phyloP scores from a whole-genome alignment of 768 basidiomycete genomes.

The Xerocomellus intermedius region DNA sequence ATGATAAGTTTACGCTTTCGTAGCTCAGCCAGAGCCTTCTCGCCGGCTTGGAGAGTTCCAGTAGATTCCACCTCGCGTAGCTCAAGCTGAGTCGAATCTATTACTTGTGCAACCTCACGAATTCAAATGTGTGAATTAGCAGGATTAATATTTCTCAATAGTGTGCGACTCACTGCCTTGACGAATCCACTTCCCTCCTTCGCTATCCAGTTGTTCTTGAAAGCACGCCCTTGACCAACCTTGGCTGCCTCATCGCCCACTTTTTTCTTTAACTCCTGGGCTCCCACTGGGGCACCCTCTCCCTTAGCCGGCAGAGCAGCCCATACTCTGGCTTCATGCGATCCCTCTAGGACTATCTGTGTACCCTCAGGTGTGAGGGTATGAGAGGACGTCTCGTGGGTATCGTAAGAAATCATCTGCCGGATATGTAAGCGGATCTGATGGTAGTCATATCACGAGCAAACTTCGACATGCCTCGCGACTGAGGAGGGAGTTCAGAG shows the following conservation, averaged over 20 bases:
- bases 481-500: constrained; percentile 84
- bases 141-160: neutral
- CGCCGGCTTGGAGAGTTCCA: constrained; percentile 70
- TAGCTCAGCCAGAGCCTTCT: constrained; percentile 81
- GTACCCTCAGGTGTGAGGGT: constrained; percentile 79
- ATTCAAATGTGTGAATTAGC: constrained; percentile 3
- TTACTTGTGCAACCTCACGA: constrained; percentile 58
- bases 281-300: constrained; percentile 61
- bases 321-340: constrained; percentile 97
- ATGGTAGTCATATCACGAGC: constrained; percentile 2
- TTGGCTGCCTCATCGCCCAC: constrained; percentile 90
- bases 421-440: constrained; percentile 12
- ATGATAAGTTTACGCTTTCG: constrained; percentile 86
- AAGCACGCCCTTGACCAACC: constrained; percentile 92
- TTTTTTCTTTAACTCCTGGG: constrained; percentile 64
- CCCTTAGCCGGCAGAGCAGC: constrained; percentile 72
- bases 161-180: constrained; percentile 61
- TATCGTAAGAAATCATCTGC: constrained; percentile 82
- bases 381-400: constrained; percentile 74
- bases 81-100: constrained; percentile 74
- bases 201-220: constrained; percentile 95
- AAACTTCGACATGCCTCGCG: constrained; percentile 61
- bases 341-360: constrained; percentile 76
- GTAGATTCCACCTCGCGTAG: constrained; percentile 70
- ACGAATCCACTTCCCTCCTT: constrained; percentile 89